Evolutionary conservation across 1,284 basidiomycete genomes (phyloP).

Genomic region (Stygiomarasmius scandens): DNA sequence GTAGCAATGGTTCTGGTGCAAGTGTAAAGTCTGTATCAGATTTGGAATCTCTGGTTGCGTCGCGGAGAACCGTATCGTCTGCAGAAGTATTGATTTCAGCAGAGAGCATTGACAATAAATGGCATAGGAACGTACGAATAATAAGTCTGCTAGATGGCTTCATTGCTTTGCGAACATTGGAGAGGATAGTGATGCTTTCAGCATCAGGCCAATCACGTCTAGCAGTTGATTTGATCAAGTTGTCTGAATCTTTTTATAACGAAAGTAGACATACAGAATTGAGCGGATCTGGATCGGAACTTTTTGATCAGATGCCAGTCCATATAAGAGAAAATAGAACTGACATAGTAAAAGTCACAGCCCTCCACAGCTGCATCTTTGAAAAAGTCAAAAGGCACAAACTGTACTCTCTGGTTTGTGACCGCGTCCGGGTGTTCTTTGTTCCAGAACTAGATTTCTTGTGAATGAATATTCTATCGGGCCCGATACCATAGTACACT

Average conservation of each 20-base stretch:
- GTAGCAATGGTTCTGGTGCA: slow-evolving; percentile 28
- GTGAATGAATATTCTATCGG: not conserved
- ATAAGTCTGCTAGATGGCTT: slow-evolving; percentile 27
- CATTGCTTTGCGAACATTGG: slow-evolving; percentile 29
- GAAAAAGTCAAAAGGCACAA: slow-evolving; percentile 50
- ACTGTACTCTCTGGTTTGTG: slow-evolving; percentile 34
- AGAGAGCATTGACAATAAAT: not conserved
- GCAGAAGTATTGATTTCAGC: not conserved
- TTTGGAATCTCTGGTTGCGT: slow-evolving; percentile 2
- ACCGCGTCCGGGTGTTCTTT: slow-evolving; percentile 27
- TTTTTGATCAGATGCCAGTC: not conserved
- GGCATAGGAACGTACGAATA: slow-evolving; percentile 26
- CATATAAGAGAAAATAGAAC: slow-evolving; percentile 17
- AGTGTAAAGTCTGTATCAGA: slow-evolving; percentile 2
- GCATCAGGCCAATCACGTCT: slow-evolving; percentile 32
- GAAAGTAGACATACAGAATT: slow-evolving; percentile 10
- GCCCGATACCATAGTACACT: not conserved
- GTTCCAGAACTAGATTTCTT: slow-evolving; percentile 5
- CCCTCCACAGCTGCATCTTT: slow-evolving; percentile 38
- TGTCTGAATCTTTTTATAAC: no score
- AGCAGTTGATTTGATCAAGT: not conserved
- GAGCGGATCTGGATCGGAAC: slow-evolving; percentile 8
- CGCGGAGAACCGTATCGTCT: slow-evolving; percentile 16
- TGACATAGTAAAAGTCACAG: slow-evolving; percentile 49
- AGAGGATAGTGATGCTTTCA: slow-evolving; percentile 27